A percentile compares a stretch with the other conserved stretches of the same genome.
Evolutionary conservation across 306 rosid genomes (phyloP).

Genomic region (Mimosa bimucronata): DNA sequence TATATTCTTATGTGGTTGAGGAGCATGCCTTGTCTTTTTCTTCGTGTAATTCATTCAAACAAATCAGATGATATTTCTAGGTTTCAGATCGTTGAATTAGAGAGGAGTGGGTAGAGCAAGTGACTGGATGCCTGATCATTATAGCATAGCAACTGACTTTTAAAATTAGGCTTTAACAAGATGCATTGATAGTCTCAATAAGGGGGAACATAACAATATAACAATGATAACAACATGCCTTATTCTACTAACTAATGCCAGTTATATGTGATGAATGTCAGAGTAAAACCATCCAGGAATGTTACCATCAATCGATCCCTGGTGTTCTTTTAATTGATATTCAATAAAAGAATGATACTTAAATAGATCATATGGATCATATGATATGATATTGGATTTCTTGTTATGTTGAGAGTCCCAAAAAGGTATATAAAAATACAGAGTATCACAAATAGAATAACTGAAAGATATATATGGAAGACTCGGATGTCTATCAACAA

Average conservation of each 20-base stretch:
- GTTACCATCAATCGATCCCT: not conserved
- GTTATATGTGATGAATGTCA: not conserved
- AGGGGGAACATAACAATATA: conserved; percentile 2
- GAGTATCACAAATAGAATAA: not conserved
- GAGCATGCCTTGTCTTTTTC: conserved; percentile 2
- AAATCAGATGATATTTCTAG: not conserved
- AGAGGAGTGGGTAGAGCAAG: conserved; percentile 7
- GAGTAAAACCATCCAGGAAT: not conserved
- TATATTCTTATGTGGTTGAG: conserved; percentile 7
- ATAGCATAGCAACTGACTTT: not conserved
- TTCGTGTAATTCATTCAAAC: not conserved
- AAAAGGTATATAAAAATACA: not conserved
- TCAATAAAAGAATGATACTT: not conserved
- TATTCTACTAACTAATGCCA: not conserved
- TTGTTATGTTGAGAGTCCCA: not conserved
- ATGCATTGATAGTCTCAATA: not conserved
- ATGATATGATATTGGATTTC: not conserved
- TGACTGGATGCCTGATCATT: not conserved
- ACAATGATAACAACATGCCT: not conserved
- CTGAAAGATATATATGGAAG: not conserved
- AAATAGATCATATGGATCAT: not conserved
- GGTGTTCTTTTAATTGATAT: not conserved
- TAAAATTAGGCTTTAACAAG: not conserved
- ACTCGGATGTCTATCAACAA: not conserved
- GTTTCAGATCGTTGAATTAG: not conserved